phyloP scores from a whole-genome alignment of 768 basidiomycete genomes.

The Atractiella rhizophila region DNA sequence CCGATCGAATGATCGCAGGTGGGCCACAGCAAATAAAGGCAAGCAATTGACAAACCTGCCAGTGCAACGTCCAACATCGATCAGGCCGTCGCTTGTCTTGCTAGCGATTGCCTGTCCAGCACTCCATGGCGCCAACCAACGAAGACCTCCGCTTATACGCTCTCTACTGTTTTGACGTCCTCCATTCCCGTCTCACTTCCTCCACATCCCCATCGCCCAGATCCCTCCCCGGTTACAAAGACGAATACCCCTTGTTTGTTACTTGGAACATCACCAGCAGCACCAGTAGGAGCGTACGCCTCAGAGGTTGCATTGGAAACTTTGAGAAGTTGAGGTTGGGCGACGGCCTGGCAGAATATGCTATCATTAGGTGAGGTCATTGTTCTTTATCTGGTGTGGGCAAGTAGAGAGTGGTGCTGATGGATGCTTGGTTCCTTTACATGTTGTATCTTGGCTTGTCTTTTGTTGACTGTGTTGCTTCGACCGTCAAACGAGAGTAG shows the following conservation, averaged over 20 bases:
- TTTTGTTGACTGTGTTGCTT: not conserved
- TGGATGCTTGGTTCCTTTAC: no score
- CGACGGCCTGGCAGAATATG: constrained; percentile 65
- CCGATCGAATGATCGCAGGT: no score
- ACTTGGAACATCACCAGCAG: constrained; percentile 66
- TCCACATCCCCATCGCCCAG: constrained; percentile 38
- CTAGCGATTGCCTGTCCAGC: no score
- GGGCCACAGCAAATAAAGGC: no score
- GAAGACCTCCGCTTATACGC: no score
- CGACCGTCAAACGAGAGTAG: constrained; percentile 18
- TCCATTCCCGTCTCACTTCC: constrained; percentile 23
- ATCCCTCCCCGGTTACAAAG: constrained; percentile 21
- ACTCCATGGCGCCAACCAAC: no score
- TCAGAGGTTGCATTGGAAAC: constrained; percentile 86
- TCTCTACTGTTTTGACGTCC: constrained; percentile 24
- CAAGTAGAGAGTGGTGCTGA: no score
- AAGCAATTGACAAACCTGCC: no score
- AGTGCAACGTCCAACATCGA: no score
- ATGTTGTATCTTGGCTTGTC: not conserved
- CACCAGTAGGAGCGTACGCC: constrained; percentile 31
- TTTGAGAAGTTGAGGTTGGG: constrained; percentile 51
- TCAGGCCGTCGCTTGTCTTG: no score
- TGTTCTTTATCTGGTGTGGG: no score
- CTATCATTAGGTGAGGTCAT: constrained; percentile 36
- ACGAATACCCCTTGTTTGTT: constrained; percentile 76